Evolutionary conservation across 768 basidiomycete genomes (phyloP).

Genomic region (Amanita phalloides): DNA sequence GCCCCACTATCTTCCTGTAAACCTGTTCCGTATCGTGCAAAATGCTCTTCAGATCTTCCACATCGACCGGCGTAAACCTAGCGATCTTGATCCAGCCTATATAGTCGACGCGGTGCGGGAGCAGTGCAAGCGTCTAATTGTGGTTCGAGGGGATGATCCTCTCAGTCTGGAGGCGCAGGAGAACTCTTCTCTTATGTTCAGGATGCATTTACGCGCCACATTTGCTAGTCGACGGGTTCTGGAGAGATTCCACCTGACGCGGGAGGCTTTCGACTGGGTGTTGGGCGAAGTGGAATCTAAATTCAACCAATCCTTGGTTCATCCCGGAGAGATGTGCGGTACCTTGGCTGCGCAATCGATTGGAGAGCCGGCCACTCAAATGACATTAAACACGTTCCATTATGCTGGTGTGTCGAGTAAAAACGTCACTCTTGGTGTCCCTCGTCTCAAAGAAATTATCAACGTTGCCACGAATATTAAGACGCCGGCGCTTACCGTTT

Average conservation of each 20-base stretch:
- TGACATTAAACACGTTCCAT: conserved; percentile 99
- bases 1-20: conserved; percentile 89
- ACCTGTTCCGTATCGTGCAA: conserved; percentile 89
- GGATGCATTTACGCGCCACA: conserved; percentile 85
- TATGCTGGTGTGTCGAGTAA: conserved; percentile 99
- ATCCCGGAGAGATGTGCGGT: conserved; percentile 99
- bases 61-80: conserved; percentile 88
- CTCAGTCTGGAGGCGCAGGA: conserved; percentile 71
- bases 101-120: conserved; percentile 73
- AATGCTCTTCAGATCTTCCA: conserved; percentile 97
- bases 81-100: conserved; percentile 82
- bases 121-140: conserved; percentile 65
- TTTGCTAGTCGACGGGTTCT: conserved; percentile 82
- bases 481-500: conserved; percentile 93
- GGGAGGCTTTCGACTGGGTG: conserved; percentile 97
- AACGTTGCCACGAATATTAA: conserved; percentile 99
- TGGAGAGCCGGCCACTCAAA: conserved; percentile 98
- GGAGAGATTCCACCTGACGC: conserved; percentile 79
- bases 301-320: conserved; percentile 86
- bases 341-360: conserved; percentile 97
- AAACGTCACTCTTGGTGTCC: conserved; percentile 98
- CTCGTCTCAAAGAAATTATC: conserved; percentile 98
- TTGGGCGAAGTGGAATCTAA: conserved; percentile 91
- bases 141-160: conserved; percentile 79
- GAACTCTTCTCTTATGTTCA: conserved; percentile 88